Percentiles rank a stretch among this genome's conserved stretches.
phyloP scores from a whole-genome alignment of 2,329 filamentous ascomycete genomes.

The Fusarium nelsonii region DNA sequence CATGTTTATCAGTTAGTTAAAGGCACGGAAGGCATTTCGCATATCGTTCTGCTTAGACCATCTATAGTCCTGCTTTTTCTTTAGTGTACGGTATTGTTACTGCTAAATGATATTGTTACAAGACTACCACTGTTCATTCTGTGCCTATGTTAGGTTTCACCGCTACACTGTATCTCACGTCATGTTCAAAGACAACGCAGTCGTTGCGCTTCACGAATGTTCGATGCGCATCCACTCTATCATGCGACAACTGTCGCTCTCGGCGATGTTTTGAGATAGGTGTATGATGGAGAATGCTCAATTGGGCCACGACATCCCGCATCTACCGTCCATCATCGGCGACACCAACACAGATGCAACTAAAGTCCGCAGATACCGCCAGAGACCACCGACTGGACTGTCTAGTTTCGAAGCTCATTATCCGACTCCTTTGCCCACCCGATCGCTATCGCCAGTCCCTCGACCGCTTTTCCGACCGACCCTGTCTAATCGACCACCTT shows the following conservation, averaged over 20 bases:
- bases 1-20: slow-evolving; percentile 12
- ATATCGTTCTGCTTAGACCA: slow-evolving; percentile 29
- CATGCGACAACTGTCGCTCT: too few species aligned
- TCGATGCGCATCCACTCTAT: too few species aligned
- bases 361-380: not conserved
- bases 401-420: not conserved
- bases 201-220: not conserved
- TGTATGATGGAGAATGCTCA: not conserved
- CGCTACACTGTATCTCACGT: not conserved
- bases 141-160: not conserved
- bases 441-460: not conserved
- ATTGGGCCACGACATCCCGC: not conserved
- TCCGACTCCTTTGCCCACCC: not conserved
- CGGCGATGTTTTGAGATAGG: not conserved
- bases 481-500: slow-evolving; percentile 16
- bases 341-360: not conserved
- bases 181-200: not conserved
- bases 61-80: slow-evolving; percentile 25
- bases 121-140: not conserved
- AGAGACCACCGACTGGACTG: not conserved
- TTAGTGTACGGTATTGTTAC: slow-evolving; percentile 21
- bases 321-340: too few species aligned
- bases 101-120: slow-evolving; percentile 29
- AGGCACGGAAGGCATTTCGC: slow-evolving; percentile 5
- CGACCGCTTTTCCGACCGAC: too few species aligned